Evolutionary conservation across 73 alveolate genomes (phyloP).

Genomic region (Symbiodinium natans): DNA sequence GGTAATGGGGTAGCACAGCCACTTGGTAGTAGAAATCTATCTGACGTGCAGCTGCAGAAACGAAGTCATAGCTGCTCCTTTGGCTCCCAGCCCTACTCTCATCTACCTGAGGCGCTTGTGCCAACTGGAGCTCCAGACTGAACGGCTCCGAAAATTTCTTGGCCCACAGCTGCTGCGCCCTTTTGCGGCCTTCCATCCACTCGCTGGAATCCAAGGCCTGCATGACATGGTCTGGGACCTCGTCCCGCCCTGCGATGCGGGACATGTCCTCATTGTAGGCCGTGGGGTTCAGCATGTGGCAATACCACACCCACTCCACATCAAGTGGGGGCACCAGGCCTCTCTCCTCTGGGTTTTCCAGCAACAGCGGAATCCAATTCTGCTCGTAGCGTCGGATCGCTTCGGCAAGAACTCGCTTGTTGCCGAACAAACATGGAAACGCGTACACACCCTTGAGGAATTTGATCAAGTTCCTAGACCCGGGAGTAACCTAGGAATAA

Average conservation of each 20-base stretch:
- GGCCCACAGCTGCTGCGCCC: too few relatives aligned
- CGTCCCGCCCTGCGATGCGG: too few relatives aligned
- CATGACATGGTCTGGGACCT: too few relatives aligned
- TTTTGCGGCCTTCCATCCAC: too few relatives aligned
- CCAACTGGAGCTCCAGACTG: too few relatives aligned
- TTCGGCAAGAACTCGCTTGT: not conserved
- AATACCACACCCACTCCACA: conserved; percentile 42
- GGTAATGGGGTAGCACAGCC: not conserved
- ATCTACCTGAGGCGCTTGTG: too few relatives aligned
- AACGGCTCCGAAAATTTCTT: too few relatives aligned
- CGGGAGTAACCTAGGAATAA: too few relatives aligned
- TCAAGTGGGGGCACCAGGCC: conserved; percentile 7
- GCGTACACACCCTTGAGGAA: not conserved
- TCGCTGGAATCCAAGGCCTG: too few relatives aligned
- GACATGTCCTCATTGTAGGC: not conserved
- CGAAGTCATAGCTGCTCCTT: not conserved
- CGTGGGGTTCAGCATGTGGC: conserved; percentile 5
- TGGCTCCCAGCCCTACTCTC: too few relatives aligned
- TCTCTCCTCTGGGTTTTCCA: not conserved
- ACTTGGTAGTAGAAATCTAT: not conserved
- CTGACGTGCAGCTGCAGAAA: not conserved
- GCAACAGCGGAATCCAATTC: conserved; percentile 10
- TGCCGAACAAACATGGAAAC: not conserved
- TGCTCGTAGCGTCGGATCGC: not conserved
- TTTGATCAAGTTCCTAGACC: not conserved